These are phyloP conservation scores for Neofusicoccum sp. DNA, from an alignment of 2,329 filamentous ascomycete genomes.

Conservation along the genomic window DNA sequence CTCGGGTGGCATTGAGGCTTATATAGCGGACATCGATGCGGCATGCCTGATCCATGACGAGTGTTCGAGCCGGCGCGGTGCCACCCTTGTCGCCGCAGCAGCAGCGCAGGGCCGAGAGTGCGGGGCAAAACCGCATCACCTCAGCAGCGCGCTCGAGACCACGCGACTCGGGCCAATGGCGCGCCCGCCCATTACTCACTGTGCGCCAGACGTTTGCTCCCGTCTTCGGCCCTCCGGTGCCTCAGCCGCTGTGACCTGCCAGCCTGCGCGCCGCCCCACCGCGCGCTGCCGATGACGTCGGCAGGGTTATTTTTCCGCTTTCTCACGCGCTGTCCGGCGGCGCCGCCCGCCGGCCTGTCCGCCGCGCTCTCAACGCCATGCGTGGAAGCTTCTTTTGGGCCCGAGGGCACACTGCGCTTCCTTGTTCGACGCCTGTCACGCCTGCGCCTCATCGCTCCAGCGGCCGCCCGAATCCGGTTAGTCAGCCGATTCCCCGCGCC, in stretches of 20 bases:
- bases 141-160: conserved; percentile 17
- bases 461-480: neutral
- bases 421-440: neutral
- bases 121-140: conserved; percentile 4
- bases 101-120: neutral
- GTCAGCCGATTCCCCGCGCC: neutral
- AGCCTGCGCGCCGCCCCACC: too few species aligned
- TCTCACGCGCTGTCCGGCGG: neutral
- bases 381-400: neutral
- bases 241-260: neutral
- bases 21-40: neutral
- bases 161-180: neutral
- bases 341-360: neutral
- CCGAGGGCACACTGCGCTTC: neutral
- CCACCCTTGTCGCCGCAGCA: neutral
- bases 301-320: conserved; percentile 5
- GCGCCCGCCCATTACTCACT: neutral
- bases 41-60: conserved; percentile 3
- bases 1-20: neutral
- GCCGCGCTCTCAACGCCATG: neutral
- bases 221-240: neutral
- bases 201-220: neutral
- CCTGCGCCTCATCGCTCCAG: neutral
- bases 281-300: too few species aligned
- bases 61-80: neutral